These are phyloP conservation scores for Neocucurbitaria cava DNA, from an alignment of 2,329 filamentous ascomycete genomes.

Conservation along the genomic window DNA sequence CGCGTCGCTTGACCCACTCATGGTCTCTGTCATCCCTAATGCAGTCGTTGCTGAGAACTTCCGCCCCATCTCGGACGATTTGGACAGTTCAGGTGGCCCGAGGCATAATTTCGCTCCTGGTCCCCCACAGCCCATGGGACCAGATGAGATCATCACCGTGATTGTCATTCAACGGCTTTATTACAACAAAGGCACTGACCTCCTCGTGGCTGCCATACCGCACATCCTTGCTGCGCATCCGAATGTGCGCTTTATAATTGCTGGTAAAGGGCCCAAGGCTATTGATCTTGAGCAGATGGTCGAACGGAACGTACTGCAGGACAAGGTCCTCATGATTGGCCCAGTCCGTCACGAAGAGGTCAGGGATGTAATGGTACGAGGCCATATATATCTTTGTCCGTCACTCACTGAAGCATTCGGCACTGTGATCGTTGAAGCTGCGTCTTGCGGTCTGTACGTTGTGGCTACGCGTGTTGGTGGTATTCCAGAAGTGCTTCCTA, in stretches of 20 bases:
- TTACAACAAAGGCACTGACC: slow-evolving; percentile 97
- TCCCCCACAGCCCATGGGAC: slow-evolving; percentile 73
- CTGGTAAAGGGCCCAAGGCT: slow-evolving; percentile 92
- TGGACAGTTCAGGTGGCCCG: slow-evolving; percentile 22
- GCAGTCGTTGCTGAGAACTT: slow-evolving; percentile 98
- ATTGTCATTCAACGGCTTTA: slow-evolving; percentile 97
- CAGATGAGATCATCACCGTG: slow-evolving; percentile 89
- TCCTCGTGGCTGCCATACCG: slow-evolving; percentile 94
- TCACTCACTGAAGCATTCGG: slow-evolving; percentile 96
- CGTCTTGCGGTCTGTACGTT: slow-evolving; percentile 93
- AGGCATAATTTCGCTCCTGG: slow-evolving; percentile 51
- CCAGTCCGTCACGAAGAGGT: slow-evolving; percentile 95
- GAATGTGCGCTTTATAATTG: slow-evolving; percentile 96
- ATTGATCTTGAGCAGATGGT: slow-evolving; percentile 99
- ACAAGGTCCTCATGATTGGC: slow-evolving; percentile 90
- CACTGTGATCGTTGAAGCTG: slow-evolving; percentile 96
- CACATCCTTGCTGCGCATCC: slow-evolving; percentile 87
- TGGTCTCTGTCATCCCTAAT: slow-evolving; percentile 98
- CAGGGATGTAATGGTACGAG: slow-evolving; percentile 94
- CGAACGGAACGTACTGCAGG: slow-evolving; percentile 91
- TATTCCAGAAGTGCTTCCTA: slow-evolving; percentile 93
- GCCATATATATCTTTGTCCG: slow-evolving; percentile 95
- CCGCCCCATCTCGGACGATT: slow-evolving; percentile 66
- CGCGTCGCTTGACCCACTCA: slow-evolving; percentile 91
- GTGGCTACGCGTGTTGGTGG: slow-evolving; percentile 96